Evolutionary conservation across 495 filamentous ascomycete genomes (phyloP).

Genomic region (Penicillium cataractarum): DNA sequence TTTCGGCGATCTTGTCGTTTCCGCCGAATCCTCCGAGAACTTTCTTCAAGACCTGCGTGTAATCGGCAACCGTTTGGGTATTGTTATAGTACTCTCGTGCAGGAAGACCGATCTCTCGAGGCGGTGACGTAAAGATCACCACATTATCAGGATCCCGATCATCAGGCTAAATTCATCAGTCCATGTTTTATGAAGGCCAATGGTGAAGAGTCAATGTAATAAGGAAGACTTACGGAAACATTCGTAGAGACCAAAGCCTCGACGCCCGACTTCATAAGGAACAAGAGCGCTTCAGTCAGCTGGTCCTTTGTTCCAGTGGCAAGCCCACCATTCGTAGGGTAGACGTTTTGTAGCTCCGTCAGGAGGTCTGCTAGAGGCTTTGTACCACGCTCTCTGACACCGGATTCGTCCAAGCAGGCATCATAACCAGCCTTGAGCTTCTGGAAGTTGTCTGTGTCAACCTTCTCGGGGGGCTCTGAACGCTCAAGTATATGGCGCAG

Average conservation of each 20-base stretch:
- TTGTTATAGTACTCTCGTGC: constrained; percentile 69
- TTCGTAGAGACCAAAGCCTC: constrained; percentile 49
- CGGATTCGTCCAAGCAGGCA: constrained; percentile 64
- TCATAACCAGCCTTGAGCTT: constrained; percentile 66
- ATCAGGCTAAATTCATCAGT: constrained; percentile 45
- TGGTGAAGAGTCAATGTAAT: background rate
- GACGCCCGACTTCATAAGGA: constrained; percentile 56
- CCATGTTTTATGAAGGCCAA: background rate
- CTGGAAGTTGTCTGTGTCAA: constrained; percentile 65
- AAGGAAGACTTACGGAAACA: constrained; percentile 48
- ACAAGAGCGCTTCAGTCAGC: constrained; percentile 56
- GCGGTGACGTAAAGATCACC: constrained; percentile 58
- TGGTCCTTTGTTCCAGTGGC: constrained; percentile 38
- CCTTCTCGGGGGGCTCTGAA: constrained; percentile 49
- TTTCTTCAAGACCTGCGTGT: constrained; percentile 51
- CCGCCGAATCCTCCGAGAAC: constrained; percentile 41
- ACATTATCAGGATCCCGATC: constrained; percentile 69
- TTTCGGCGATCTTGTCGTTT: constrained; percentile 35
- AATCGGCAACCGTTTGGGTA: constrained; percentile 53
- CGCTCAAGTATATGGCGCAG: constrained; percentile 69
- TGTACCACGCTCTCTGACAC: constrained; percentile 56
- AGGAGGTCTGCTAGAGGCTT: constrained; percentile 57
- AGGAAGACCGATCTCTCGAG: constrained; percentile 59
- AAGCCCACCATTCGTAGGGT: constrained; percentile 50
- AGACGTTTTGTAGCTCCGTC: constrained; percentile 54